Conservation (phyloP, 2,329 filamentous ascomycete genomes). For the Aureobasidium leucospermi region DNA sequence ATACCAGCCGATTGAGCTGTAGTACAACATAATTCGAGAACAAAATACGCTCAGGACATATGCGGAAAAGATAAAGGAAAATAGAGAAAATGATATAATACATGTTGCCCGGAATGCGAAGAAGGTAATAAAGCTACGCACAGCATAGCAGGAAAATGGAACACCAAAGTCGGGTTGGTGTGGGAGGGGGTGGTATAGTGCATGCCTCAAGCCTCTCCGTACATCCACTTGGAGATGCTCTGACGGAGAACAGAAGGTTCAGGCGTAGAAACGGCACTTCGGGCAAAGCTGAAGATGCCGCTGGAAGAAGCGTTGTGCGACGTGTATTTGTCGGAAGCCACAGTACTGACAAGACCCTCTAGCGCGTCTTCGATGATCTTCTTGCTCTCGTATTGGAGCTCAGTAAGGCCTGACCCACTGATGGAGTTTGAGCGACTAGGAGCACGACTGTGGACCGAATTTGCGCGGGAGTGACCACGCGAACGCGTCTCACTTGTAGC, state of each 20-base stretch:
- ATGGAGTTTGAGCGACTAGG: slow-evolving; percentile 7
- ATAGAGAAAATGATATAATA: too few species aligned
- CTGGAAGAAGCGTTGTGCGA: neutral
- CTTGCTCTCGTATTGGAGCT: slow-evolving; percentile 12
- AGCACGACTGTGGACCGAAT: slow-evolving; percentile 6
- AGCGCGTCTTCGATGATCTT: slow-evolving; percentile 13
- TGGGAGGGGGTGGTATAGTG: too few species aligned
- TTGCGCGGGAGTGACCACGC: neutral
- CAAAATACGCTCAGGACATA: too few species aligned
- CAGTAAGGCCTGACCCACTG: slow-evolving; percentile 4
- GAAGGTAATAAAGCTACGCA: too few species aligned
- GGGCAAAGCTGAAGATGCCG: slow-evolving; percentile 1
- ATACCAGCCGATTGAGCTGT: too few species aligned
- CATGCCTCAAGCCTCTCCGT: slow-evolving; percentile 7
- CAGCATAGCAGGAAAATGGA: too few species aligned
- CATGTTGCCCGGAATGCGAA: too few species aligned
- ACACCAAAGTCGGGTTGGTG: too few species aligned
- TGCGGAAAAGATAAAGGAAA: too few species aligned
- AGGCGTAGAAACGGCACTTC: neutral
- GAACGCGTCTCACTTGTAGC: slow-evolving; percentile 4
- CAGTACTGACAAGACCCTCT: slow-evolving; percentile 6
- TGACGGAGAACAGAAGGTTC: slow-evolving; percentile 11
- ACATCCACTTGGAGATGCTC: slow-evolving; percentile 14
- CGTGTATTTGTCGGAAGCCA: slow-evolving; percentile 7
- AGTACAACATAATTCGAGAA: too few species aligned